Conservation (phyloP, 768 basidiomycete species). For the Phaeotremella skinneri region DNA sequence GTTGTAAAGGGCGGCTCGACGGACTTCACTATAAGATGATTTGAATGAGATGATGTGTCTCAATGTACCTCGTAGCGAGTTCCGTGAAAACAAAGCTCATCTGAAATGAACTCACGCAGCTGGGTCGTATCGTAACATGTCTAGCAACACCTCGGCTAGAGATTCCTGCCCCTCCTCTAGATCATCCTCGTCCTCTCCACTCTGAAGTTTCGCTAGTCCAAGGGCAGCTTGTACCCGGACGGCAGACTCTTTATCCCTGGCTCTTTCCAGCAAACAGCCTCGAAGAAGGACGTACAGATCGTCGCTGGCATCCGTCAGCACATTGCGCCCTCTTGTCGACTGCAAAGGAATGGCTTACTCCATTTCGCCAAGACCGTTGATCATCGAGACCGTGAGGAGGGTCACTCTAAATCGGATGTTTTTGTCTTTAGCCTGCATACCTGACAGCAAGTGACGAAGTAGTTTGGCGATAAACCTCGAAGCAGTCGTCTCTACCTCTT, state of each 20-base stretch:
- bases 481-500: constrained; percentile 63
- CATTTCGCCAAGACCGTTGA: constrained; percentile 74
- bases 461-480: constrained; percentile 68
- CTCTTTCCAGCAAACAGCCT: constrained; percentile 64
- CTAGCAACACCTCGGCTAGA: constrained; percentile 52
- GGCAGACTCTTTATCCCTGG: constrained; percentile 71
- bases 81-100: too few relatives aligned
- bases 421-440: constrained; percentile 84
- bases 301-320: constrained; percentile 58
- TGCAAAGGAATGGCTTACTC: constrained; percentile 61
- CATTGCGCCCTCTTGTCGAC: neutral
- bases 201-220: constrained; percentile 72
- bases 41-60: too few relatives aligned
- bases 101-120: constrained; percentile 63
- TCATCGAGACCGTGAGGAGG: constrained; percentile 73
- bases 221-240: constrained; percentile 78
- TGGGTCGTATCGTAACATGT: constrained; percentile 68
- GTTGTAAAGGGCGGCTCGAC: constrained; percentile 71
- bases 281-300: constrained; percentile 68
- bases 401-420: constrained; percentile 74
- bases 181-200: constrained; percentile 66
- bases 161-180: constrained; percentile 50
- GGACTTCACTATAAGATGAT: constrained; percentile 80
- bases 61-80: too few relatives aligned
- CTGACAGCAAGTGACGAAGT: constrained; percentile 69